These are phyloP conservation scores for Cordyceps pruinosa DNA, from an alignment of 2,329 filamentous ascomycete genomes.

Conservation along the genomic window DNA sequence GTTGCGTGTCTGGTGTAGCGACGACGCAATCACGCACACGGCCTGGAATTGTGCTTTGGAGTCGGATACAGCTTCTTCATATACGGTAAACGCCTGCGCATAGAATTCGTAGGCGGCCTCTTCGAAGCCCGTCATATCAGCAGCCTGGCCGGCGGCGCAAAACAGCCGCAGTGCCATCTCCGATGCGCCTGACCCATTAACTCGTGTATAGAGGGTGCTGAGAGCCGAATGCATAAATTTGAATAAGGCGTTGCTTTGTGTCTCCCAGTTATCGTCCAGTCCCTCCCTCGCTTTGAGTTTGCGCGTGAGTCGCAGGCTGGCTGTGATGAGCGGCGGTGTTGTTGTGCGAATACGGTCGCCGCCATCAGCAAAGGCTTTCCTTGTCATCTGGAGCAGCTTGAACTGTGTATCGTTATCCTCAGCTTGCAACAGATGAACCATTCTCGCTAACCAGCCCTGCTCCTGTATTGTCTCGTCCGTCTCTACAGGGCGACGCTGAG, in stretches of 20 bases:
- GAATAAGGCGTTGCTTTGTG: conserved; percentile 69
- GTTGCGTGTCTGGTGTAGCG: conserved; percentile 78
- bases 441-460: conserved; percentile 90
- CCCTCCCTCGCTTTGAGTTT: conserved; percentile 88
- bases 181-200: conserved; percentile 68
- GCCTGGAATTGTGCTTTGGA: conserved; percentile 97
- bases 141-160: conserved; percentile 84
- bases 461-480: conserved; percentile 98
- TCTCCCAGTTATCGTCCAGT: conserved; percentile 58
- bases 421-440: conserved; percentile 80
- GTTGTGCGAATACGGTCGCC: conserved; percentile 96
- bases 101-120: conserved; percentile 98
- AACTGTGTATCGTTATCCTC: conserved; percentile 91
- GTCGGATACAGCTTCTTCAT: conserved; percentile 93
- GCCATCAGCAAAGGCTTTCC: conserved; percentile 82
- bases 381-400: conserved; percentile 80
- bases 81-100: conserved; percentile 95
- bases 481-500: conserved; percentile 68
- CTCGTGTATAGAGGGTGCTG: conserved; percentile 79
- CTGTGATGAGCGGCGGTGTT: conserved; percentile 84
- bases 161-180: conserved; percentile 88
- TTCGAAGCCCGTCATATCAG: conserved; percentile 85
- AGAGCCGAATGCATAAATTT: conserved; percentile 92
- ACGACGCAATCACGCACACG: conserved; percentile 87
- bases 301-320: conserved; percentile 81